phyloP scores from a whole-genome alignment of 1,139 yeast species.

The Yamadazyma diddensiae region DNA sequence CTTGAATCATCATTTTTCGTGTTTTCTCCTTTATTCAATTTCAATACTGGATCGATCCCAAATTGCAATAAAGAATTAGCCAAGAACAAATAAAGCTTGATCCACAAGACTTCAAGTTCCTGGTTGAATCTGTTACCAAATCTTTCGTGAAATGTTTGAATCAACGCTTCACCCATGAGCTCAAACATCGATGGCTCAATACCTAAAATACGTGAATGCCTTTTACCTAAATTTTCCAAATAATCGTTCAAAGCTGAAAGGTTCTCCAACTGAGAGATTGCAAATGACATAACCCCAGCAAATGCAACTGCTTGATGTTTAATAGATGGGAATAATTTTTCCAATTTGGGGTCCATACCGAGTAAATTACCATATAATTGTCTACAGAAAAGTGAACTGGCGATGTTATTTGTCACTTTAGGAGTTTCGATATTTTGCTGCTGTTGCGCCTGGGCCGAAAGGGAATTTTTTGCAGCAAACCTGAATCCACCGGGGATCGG shows the following conservation, averaged over 20 bases:
- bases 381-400: slow-evolving; percentile 54
- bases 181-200: slow-evolving; percentile 73
- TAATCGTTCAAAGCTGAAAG: slow-evolving; percentile 52
- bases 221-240: slow-evolving; percentile 62
- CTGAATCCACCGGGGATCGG: slow-evolving; percentile 32
- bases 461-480: slow-evolving; percentile 4
- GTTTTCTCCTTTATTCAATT: slow-evolving; percentile 15
- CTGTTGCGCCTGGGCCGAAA: slow-evolving; percentile 5
- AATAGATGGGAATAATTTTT: slow-evolving; percentile 59
- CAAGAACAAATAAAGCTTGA: slow-evolving; percentile 56
- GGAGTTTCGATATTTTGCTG: slow-evolving; percentile 7
- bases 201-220: slow-evolving; percentile 73
- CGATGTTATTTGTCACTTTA: slow-evolving; percentile 20
- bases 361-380: slow-evolving; percentile 62
- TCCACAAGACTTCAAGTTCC: slow-evolving; percentile 68
- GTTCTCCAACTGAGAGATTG: slow-evolving; percentile 47
- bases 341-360: slow-evolving; percentile 51
- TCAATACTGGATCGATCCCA: slow-evolving; percentile 59
- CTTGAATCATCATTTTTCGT: slow-evolving; percentile 2
- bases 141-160: slow-evolving; percentile 72
- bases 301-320: slow-evolving; percentile 74
- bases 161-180: slow-evolving; percentile 74
- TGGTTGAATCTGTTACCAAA: slow-evolving; percentile 46
- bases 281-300: slow-evolving; percentile 74
- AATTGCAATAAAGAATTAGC: slow-evolving; percentile 65